Percentiles rank a stretch among this genome's conserved stretches.
Evolutionary conservation across 768 basidiomycete genomes (phyloP).

Genomic region (Collybia nuda): DNA sequence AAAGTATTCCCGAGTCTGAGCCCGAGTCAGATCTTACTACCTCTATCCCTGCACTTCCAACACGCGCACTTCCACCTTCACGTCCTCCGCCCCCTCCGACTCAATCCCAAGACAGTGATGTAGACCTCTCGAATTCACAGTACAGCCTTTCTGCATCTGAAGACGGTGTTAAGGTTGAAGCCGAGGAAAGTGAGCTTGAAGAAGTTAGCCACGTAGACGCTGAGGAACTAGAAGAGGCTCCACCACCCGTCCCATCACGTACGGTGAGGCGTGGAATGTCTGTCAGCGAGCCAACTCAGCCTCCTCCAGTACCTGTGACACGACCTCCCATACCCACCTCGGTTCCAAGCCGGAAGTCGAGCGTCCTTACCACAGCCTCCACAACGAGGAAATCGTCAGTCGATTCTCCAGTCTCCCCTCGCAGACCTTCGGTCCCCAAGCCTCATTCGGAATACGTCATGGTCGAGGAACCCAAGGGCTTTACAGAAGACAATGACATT

Average conservation of each 20-base stretch:
- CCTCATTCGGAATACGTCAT: conserved; percentile 58
- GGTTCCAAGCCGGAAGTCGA: conserved; percentile 38
- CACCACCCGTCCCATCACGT: conserved; percentile 58
- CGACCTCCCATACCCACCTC: conserved; percentile 49
- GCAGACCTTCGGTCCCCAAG: conserved; percentile 18
- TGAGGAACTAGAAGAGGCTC: conserved; percentile 44
- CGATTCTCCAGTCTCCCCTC: conserved; percentile 22
- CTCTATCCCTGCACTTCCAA: background rate
- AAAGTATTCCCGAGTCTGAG: conserved; percentile 5
- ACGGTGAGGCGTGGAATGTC: conserved; percentile 20
- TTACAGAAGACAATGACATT: conserved; percentile 37
- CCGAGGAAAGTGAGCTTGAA: conserved; percentile 73
- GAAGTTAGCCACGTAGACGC: conserved; percentile 62
- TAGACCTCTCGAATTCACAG: conserved; percentile 27
- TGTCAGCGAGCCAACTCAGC: conserved; percentile 5
- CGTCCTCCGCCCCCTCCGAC: conserved; percentile 27
- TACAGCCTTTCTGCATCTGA: conserved; percentile 45
- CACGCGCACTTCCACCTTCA: conserved; percentile 14
- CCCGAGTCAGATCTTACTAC: background rate
- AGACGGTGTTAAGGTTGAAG: conserved; percentile 65
- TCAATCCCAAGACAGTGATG: conserved; percentile 27
- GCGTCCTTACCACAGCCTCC: conserved; percentile 31
- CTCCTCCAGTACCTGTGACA: conserved; percentile 34
- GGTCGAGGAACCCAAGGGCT: conserved; percentile 51
- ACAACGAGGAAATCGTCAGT: conserved; percentile 35